Evolutionary conservation across 306 rosid species (phyloP).

Genomic region (Mimosa bimucronata): DNA sequence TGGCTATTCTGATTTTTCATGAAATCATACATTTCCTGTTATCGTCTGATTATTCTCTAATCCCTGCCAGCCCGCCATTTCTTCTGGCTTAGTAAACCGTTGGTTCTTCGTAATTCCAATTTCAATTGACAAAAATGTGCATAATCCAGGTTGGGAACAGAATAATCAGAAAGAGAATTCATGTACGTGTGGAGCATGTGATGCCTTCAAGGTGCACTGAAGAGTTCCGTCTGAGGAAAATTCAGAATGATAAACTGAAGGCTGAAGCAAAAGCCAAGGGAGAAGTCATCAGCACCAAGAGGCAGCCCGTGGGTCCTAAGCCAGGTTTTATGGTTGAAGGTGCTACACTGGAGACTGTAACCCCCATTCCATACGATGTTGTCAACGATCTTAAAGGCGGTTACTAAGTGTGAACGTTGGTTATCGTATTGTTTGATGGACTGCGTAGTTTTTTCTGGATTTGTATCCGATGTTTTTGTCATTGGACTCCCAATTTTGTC

Average conservation of each 20-base stretch:
- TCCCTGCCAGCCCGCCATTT: neutral
- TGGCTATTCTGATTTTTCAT: neutral
- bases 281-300: slow-evolving; percentile 78
- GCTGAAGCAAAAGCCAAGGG: slow-evolving; percentile 86
- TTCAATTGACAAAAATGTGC: neutral
- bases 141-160: slow-evolving; percentile 70
- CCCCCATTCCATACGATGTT: slow-evolving; percentile 95
- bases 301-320: slow-evolving; percentile 88
- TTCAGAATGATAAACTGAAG: slow-evolving; percentile 74
- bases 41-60: neutral
- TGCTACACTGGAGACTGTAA: slow-evolving; percentile 84
- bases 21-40: neutral
- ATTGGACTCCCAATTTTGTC: slow-evolving; percentile 35
- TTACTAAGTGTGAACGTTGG: slow-evolving; percentile 47
- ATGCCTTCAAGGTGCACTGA: slow-evolving; percentile 83
- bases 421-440: neutral
- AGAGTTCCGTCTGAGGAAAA: slow-evolving; percentile 72
- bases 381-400: slow-evolving; percentile 99
- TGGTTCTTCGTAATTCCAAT: neutral
- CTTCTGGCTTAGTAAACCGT: neutral
- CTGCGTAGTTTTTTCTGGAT: slow-evolving; percentile 14
- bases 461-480: neutral
- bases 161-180: slow-evolving; percentile 83
- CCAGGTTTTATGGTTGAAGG: slow-evolving; percentile 96
- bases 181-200: slow-evolving; percentile 93